phyloP scores from a whole-genome alignment of 2,329 filamentous ascomycete species.

The Aureobasidium sp. region DNA sequence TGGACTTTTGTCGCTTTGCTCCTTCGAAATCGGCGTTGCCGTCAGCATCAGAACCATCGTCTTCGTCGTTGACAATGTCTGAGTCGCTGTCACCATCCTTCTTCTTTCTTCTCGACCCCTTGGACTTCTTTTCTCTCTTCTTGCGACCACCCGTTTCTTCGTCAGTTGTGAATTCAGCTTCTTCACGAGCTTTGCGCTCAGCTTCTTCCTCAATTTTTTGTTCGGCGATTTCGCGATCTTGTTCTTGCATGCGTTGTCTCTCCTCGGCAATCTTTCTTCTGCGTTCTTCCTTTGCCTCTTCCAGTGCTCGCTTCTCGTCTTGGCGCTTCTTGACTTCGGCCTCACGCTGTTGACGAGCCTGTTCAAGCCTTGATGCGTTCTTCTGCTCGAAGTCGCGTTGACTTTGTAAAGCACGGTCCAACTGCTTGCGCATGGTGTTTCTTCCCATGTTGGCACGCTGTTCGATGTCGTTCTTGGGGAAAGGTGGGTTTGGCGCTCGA shows the following conservation, averaged over 20 bases:
- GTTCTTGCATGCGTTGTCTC: conserved; percentile 68
- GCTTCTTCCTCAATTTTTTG: conserved; percentile 63
- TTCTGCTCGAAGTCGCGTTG: conserved; percentile 90
- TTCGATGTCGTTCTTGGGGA: conserved; percentile 83
- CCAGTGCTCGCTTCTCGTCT: conserved; percentile 59
- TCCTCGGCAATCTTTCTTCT: conserved; percentile 80
- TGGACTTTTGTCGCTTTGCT: conserved; percentile 26
- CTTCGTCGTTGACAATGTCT: conserved; percentile 27
- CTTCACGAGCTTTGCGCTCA: conserved; percentile 42
- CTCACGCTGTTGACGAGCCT: conserved; percentile 71
- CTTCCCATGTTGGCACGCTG: conserved; percentile 95
- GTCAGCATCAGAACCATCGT: conserved; percentile 36
- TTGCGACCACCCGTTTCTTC: conserved; percentile 72
- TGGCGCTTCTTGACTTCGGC: conserved; percentile 70
- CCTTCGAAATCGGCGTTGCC: conserved; percentile 31
- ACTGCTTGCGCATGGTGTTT: conserved; percentile 87
- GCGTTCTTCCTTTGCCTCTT: conserved; percentile 62
- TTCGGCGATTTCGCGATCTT: conserved; percentile 62
- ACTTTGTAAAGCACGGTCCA: conserved; percentile 73
- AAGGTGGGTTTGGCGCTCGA: conserved; percentile 61
- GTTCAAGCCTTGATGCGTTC: conserved; percentile 78
- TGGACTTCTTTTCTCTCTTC: conserved; percentile 63
- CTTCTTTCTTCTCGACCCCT: conserved; percentile 41
- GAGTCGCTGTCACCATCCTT: conserved; percentile 40
- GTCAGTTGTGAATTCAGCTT: conserved; percentile 74